A percentile compares a stretch with the other conserved stretches of the same genome.
Evolutionary conservation across 2,329 filamentous ascomycete species (phyloP).

Genomic region (Cryphonectria naterciae): DNA sequence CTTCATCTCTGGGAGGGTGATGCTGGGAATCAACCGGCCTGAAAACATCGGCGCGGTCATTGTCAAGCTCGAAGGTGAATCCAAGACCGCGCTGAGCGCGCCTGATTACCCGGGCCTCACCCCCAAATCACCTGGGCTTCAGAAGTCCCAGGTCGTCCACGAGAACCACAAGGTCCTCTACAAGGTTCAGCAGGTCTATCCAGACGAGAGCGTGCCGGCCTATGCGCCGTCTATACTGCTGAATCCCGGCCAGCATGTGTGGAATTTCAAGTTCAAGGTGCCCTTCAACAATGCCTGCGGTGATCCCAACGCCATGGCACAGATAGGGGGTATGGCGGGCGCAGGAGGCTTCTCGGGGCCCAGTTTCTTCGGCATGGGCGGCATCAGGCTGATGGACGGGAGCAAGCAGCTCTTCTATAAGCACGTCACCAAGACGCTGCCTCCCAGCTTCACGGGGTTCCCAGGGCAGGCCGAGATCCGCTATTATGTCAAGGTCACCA

Average conservation of each 20-base stretch:
- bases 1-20: slow-evolving; percentile 65
- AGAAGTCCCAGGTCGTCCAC: slow-evolving; percentile 42
- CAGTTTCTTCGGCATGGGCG: slow-evolving; percentile 53
- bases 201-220: slow-evolving; percentile 54
- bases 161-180: slow-evolving; percentile 78
- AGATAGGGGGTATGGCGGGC: slow-evolving; percentile 57
- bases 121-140: slow-evolving; percentile 37
- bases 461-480: slow-evolving; percentile 86
- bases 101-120: slow-evolving; percentile 35
- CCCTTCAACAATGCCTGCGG: slow-evolving; percentile 76
- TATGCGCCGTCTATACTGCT: slow-evolving; percentile 54
- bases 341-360: slow-evolving; percentile 54
- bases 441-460: slow-evolving; percentile 86
- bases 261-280: slow-evolving; percentile 78
- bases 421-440: slow-evolving; percentile 85
- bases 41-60: slow-evolving; percentile 74
- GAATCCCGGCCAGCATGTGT: slow-evolving; percentile 72
- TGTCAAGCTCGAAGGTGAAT: slow-evolving; percentile 84
- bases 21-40: slow-evolving; percentile 63
- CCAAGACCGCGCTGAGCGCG: slow-evolving; percentile 65
- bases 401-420: slow-evolving; percentile 62
- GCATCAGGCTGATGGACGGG: slow-evolving; percentile 66
- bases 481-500: slow-evolving; percentile 95
- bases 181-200: slow-evolving; percentile 73
- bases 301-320: slow-evolving; percentile 56